Evolutionary conservation across 1,139 yeast species (phyloP).

Genomic region (Wickerhamomyces sp.): DNA sequence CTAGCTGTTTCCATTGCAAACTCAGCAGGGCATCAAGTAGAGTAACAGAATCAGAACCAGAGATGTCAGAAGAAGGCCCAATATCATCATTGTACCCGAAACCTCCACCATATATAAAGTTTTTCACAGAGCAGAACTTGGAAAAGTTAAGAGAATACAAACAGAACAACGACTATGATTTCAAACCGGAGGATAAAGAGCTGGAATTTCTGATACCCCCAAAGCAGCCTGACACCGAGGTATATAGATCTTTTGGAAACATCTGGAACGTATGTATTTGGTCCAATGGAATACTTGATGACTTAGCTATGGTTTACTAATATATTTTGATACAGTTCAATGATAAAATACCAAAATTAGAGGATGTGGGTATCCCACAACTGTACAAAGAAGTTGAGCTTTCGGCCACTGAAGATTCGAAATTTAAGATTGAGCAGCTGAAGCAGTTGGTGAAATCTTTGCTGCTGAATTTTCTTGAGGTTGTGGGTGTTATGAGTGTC

Average conservation of each 20-base stretch:
- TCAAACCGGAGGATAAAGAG: conserved; percentile 25
- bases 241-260: conserved; percentile 77
- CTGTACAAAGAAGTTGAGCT: conserved; percentile 40
- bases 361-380: conserved; percentile 65
- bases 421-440: conserved; percentile 57
- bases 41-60: background rate
- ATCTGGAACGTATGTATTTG: conserved; percentile 54
- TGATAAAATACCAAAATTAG: conserved; percentile 63
- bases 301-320: conserved; percentile 1
- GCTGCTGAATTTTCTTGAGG: conserved; percentile 65
- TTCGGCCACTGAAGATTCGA: conserved; percentile 29
- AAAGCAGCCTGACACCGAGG: conserved; percentile 49
- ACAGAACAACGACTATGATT: conserved; percentile 8
- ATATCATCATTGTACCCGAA: conserved; percentile 75
- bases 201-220: conserved; percentile 64
- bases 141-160: conserved; percentile 25
- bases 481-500: conserved; percentile 66
- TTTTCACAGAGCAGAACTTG: conserved; percentile 60
- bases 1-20: background rate
- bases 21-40: background rate
- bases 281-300: background rate
- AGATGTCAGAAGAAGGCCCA: conserved; percentile 27
- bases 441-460: conserved; percentile 67
- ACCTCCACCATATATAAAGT: conserved; percentile 73
- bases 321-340: conserved; percentile 33